Base-by-base conservation (phyloP, 1,284 basidiomycete genomes). In the Wolfiporia cocos region DNA sequence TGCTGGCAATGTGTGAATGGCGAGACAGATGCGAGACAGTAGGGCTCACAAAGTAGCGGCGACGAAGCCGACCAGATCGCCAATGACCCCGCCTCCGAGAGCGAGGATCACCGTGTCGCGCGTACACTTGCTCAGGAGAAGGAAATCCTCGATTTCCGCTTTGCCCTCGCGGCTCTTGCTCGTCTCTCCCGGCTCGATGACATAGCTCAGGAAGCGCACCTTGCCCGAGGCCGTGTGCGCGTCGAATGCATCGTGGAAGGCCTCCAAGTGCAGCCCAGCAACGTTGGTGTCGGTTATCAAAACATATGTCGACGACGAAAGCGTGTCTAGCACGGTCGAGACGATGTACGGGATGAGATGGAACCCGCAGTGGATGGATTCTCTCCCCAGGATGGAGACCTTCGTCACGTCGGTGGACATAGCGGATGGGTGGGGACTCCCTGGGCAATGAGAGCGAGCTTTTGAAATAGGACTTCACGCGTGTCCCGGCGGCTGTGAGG, bases 31-130 rank as follows among this genome's bases (percentile, higher is more conserved):
- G 14, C 26, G 17, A 36, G 7, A 28, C 15, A 37, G 35, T 15
- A 32, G 22, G 48, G 76, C 88, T 68, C 57, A 92, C 91, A 97
- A 96, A n/a, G 95, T 99, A 3, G 96, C 92, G 21, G 95, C 89
- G 38, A 97, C 93, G 57, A 97, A 99, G 31, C 95, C 95, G 45
- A 92, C 84, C 15, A 99, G 73, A 67, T 99, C 95, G 19, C 92
- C 96, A 51, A 99, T 92, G 48, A 99, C 95, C 39, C 95, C 95
- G 29, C 95, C 95, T 19, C 95, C 95, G 23, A 99, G 76, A 0
- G 95, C 95, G 39, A 99, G 70, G 46, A 98, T 73, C 50, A 98
- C 91, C 3, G 91, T 95, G 62, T 96, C 95, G 44, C 95, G 73
- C 2, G 94, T 97, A 62, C 93, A 95, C 60, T 81, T 81, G 57